Evolutionary conservation across 306 rosid species (phyloP).

Genomic region (Oxytropis ochrocephala): DNA sequence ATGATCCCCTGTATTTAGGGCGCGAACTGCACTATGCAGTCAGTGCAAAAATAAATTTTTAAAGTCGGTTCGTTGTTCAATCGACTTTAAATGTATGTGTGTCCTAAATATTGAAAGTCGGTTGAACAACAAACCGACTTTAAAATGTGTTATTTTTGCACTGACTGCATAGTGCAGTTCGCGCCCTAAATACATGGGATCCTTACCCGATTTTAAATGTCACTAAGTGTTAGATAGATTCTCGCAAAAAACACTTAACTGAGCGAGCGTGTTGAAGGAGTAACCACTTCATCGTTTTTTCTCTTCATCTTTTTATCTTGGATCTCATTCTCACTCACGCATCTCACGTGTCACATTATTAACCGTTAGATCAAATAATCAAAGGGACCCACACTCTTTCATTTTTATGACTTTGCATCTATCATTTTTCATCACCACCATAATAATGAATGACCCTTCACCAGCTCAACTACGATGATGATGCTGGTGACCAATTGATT

Average conservation of each 20-base stretch:
- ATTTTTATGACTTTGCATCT: neutral
- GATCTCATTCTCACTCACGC: neutral
- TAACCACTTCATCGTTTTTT: neutral
- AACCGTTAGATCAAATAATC: neutral
- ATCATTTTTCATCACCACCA: neutral
- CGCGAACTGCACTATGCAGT: too few species aligned
- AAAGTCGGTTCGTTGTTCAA: too few species aligned
- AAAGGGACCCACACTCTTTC: neutral
- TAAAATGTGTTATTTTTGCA: too few species aligned
- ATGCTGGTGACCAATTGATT: neutral
- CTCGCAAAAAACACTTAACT: neutral
- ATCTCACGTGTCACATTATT: neutral
- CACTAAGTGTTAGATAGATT: too few species aligned
- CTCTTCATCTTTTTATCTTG: neutral
- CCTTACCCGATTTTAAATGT: too few species aligned
- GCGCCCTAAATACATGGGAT: too few species aligned
- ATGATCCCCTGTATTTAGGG: too few species aligned
- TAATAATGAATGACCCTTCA: conserved; percentile 12
- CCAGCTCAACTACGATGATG: conserved; percentile 15
- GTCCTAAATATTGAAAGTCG: too few species aligned
- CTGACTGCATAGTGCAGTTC: too few species aligned
- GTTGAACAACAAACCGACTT: too few species aligned
- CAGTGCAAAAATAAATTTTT: too few species aligned
- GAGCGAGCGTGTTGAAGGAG: neutral
- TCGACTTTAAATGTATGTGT: too few species aligned